Conservation (phyloP, 2,329 filamentous ascomycete genomes). For the Alternaria arbusti region DNA sequence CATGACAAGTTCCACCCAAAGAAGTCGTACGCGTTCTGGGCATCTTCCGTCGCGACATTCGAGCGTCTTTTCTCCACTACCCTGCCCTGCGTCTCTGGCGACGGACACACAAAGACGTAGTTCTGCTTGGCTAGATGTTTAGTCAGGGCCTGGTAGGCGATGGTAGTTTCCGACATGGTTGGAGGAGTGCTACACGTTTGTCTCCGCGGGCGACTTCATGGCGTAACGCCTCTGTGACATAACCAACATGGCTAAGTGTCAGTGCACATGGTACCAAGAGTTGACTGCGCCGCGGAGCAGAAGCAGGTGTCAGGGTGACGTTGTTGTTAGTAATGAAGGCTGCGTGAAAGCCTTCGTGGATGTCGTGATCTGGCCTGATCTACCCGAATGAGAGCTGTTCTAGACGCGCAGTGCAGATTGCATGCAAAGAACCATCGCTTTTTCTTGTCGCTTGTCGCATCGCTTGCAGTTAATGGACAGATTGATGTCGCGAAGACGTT, state of each 20-base stretch:
- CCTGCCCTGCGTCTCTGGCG: constrained; percentile 28
- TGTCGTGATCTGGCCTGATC: neutral
- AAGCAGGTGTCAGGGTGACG: constrained; percentile 25
- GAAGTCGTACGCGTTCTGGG: constrained; percentile 25
- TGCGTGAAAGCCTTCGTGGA: neutral
- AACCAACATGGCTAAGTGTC: neutral
- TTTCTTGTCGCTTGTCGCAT: neutral
- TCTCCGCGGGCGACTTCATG: constrained; percentile 6
- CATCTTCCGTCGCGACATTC: constrained; percentile 17
- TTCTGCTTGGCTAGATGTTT: constrained; percentile 17
- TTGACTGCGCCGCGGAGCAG: constrained; percentile 5
- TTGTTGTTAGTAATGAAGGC: constrained; percentile 8
- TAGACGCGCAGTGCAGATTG: neutral
- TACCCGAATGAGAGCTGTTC: neutral
- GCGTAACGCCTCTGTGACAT: neutral
- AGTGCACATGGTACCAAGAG: neutral
- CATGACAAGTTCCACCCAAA: constrained; percentile 32
- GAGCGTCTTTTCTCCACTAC: constrained; percentile 23
- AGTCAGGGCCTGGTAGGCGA: constrained; percentile 19
- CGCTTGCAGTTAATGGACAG: neutral
- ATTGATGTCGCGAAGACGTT: neutral
- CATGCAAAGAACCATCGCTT: neutral
- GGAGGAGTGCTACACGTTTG: neutral
- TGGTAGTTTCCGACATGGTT: constrained; percentile 15
- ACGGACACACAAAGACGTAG: constrained; percentile 29